phyloP scores from a whole-genome alignment of 108 stramenopile genomes.

The Cyclotella distinguenda region DNA sequence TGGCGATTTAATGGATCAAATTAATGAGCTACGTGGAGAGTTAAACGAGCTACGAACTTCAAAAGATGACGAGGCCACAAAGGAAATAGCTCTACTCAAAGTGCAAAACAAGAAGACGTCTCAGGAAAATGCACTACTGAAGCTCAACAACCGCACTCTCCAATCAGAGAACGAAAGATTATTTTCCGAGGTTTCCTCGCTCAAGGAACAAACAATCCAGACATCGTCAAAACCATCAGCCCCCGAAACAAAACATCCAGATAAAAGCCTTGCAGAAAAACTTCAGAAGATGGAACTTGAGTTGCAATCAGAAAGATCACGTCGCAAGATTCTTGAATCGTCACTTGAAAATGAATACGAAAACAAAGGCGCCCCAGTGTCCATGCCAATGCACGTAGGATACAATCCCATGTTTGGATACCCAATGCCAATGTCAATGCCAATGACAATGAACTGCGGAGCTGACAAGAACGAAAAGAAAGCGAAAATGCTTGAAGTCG shows the following conservation, averaged over 20 bases:
- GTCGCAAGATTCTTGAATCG: conserved; percentile 33
- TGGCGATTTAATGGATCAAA: conserved; percentile 16
- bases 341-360: conserved; percentile 39
- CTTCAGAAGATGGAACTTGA: conserved; percentile 40
- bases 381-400: conserved; percentile 7
- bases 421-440: conserved; percentile 23
- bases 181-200: neutral
- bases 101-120: conserved; percentile 13
- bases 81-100: conserved; percentile 13
- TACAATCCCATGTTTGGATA: conserved; percentile 31
- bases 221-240: conserved; percentile 6
- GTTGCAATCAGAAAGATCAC: conserved; percentile 27
- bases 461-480: conserved; percentile 5
- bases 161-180: conserved; percentile 22
- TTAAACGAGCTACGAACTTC: conserved; percentile 8
- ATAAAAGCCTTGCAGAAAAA: conserved; percentile 10
- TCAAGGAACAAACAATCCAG: conserved; percentile 12
- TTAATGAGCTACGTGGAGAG: conserved; percentile 2
- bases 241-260: neutral
- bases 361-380: neutral
- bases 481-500: conserved; percentile 38
- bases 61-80: neutral
- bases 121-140: conserved; percentile 16
- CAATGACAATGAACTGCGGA: conserved; percentile 11
- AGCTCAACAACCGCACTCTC: conserved; percentile 13